Percentiles rank a stretch among this genome's conserved stretches.
Conservation (phyloP, 2,329 filamentous ascomycete species). For the Fusarium sp. region DNA sequence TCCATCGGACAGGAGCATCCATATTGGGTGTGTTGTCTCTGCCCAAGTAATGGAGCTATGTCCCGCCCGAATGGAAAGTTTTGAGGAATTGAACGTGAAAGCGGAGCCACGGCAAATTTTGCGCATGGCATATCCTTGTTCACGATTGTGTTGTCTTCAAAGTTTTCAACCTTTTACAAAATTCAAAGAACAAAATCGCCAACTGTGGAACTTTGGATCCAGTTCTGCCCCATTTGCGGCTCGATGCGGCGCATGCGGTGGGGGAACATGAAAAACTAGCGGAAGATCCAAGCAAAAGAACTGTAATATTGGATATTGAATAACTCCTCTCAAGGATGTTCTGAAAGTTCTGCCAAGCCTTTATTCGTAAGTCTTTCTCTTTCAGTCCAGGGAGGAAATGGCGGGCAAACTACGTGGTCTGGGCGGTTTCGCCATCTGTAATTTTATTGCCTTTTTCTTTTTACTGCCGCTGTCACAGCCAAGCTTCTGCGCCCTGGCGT, state of each 20-base stretch:
- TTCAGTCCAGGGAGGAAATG: conserved; percentile 3
- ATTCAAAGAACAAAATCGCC: conserved; percentile 3
- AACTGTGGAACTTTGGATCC: conserved; percentile 24
- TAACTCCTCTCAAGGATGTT: conserved; percentile 1
- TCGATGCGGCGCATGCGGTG: conserved; percentile 29
- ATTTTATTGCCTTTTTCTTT: conserved; percentile 27
- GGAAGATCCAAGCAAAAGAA: conserved; percentile 6
- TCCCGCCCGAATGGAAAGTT: conserved; percentile 13
- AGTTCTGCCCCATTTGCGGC: conserved; percentile 11
- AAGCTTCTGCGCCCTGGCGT: conserved; percentile 30
- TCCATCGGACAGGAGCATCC: conserved; percentile 8
- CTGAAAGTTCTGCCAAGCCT: conserved; percentile 17
- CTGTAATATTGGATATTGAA: neutral
- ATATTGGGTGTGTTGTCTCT: conserved; percentile 23
- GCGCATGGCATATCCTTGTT: conserved; percentile 37
- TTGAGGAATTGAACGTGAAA: conserved; percentile 10
- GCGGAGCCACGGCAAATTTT: conserved; percentile 30
- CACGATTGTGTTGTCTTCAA: conserved; percentile 7
- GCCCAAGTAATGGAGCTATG: conserved; percentile 3
- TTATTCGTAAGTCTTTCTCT: neutral
- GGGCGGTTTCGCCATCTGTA: conserved; percentile 14
- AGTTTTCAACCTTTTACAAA: conserved; percentile 17
- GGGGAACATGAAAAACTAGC: conserved; percentile 21
- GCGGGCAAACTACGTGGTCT: neutral
- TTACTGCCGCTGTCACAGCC: neutral